Percentiles rank a stretch among this genome's conserved stretches.
These are phyloP conservation scores for Saitozyma sp. DNA, from an alignment of 768 basidiomycete genomes.

Conservation along the genomic window DNA sequence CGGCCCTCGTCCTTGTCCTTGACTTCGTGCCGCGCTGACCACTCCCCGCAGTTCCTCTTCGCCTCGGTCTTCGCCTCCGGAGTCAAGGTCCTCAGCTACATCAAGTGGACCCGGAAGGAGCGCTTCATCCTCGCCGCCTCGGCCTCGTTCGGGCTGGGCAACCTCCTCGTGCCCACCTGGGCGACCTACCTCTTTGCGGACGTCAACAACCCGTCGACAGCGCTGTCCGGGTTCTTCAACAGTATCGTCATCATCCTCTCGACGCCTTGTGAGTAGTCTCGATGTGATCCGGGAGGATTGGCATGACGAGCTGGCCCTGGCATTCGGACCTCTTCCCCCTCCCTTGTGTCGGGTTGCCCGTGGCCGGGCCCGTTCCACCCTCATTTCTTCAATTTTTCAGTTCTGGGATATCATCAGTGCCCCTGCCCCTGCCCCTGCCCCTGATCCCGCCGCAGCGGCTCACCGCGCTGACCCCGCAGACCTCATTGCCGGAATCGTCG, in stretches of 20 bases:
- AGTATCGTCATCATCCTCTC: conserved; percentile 77
- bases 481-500: conserved; percentile 63
- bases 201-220: conserved; percentile 60
- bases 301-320: no score
- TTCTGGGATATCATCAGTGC: no score
- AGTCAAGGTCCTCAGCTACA: conserved; percentile 61
- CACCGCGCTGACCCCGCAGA: conserved; percentile 53
- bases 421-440: background rate
- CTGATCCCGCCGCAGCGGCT: background rate
- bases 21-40: no score
- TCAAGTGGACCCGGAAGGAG: conserved; percentile 61
- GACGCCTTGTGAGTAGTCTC: conserved; percentile 68
- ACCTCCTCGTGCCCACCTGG: conserved; percentile 66
- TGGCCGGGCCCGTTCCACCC: no score
- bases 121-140: conserved; percentile 71
- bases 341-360: no score
- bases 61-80: conserved; percentile 72
- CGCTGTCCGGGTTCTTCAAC: conserved; percentile 68
- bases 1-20: no score
- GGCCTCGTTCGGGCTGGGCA: conserved; percentile 68
- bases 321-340: no score
- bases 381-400: no score
- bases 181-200: conserved; percentile 71
- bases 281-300: no score
- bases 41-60: conserved; percentile 58